phyloP scores from a whole-genome alignment of 805 yeast genomes.

The Kodamaea hsintzibuensis region DNA sequence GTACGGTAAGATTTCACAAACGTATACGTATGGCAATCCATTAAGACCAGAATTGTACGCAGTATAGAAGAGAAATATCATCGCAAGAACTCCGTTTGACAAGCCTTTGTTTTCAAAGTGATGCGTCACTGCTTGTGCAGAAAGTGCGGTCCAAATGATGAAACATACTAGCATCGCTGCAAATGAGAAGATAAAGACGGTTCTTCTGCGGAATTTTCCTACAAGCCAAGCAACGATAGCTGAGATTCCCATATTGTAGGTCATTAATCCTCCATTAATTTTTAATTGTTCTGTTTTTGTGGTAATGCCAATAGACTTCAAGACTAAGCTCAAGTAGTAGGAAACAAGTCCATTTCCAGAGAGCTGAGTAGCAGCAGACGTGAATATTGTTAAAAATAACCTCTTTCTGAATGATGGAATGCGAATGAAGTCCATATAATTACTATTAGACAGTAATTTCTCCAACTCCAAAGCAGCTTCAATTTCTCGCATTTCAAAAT shows the following conservation, averaged over 20 bases:
- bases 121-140: constrained; percentile 47
- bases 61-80: constrained; percentile 49
- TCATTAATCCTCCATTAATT: constrained; percentile 52
- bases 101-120: constrained; percentile 39
- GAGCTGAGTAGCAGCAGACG: constrained; percentile 42
- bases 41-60: constrained; percentile 45
- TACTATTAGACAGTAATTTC: constrained; percentile 29
- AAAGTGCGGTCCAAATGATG: constrained; percentile 43
- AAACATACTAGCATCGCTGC: constrained; percentile 37
- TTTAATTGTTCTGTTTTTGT: constrained; percentile 43
- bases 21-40: constrained; percentile 47
- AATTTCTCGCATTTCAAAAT: constrained; percentile 25
- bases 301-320: constrained; percentile 54
- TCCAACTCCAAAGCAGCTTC: constrained; percentile 38
- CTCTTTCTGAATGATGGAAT: constrained; percentile 45
- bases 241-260: constrained; percentile 43
- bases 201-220: constrained; percentile 35
- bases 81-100: constrained; percentile 49
- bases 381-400: constrained; percentile 31
- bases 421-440: constrained; percentile 39
- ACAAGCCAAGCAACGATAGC: constrained; percentile 19
- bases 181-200: constrained; percentile 34
- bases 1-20: constrained; percentile 44
- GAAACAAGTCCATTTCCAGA: constrained; percentile 56
- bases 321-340: constrained; percentile 52